Evolutionary conservation across 176 grass and related monocot genomes (phyloP).

Genomic region (Melocanna baccifera): DNA sequence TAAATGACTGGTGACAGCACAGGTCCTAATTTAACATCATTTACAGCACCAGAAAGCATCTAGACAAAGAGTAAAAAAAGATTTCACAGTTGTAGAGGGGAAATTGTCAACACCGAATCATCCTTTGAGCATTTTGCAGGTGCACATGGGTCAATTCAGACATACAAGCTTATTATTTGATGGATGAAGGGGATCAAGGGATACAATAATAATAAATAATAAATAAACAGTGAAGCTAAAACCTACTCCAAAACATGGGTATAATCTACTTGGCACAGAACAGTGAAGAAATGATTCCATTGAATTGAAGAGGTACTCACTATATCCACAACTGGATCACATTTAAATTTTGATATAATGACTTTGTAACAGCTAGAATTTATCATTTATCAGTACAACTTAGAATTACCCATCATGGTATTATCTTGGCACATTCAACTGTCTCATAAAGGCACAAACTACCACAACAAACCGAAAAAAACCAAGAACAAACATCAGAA

Average conservation of each 20-base stretch:
- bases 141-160: not conserved
- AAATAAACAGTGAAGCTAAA: not conserved
- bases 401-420: not conserved
- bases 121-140: not conserved
- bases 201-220: not conserved
- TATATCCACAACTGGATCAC: not conserved
- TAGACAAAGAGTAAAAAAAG: not conserved
- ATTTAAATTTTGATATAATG: constrained; percentile 7
- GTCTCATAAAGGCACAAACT: not conserved
- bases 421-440: not conserved
- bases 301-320: not conserved
- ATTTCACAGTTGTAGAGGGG: not conserved
- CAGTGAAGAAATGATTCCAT: constrained; percentile 7
- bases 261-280: not conserved
- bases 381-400: not conserved
- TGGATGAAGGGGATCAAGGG: not conserved
- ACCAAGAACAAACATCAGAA: not conserved
- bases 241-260: not conserved
- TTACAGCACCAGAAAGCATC: not conserved
- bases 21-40: not conserved
- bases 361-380: not conserved
- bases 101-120: not conserved
- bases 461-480: not conserved
- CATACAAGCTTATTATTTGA: not conserved
- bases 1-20: not conserved